Base-by-base conservation (phyloP, 192 early-diverging fungal genomes). In the Hyaloraphidium curvatum region DNA sequence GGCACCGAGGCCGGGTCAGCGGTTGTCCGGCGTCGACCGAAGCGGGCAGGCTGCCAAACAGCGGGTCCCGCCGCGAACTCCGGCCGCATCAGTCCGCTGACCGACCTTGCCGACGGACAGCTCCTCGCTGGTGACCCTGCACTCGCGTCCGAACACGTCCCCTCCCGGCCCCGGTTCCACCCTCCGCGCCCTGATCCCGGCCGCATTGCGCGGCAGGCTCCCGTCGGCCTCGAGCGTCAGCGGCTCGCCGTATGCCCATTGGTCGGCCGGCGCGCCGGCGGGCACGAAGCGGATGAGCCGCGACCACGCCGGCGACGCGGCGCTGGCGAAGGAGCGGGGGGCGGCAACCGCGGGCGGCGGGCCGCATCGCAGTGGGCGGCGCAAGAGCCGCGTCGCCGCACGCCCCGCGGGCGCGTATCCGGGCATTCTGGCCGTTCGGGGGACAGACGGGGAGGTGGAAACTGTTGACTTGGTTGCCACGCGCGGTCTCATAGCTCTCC, bases 171-270 rank as follows among this genome's bases (percentile, higher is more conserved):
- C 14, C 4, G 17, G 17, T 21, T 48, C 43, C 23, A 48, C 23
- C 7, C 14, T 25, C 7, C 43, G 11, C 5, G 43, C 43, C 19
- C 25, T 25, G 23, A 11, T 7, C 43, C 25, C 25, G 43, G 14
- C 43, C 7, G 25, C n/a, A n/a, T n/a, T 48, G 43, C 17, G 23
- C 14, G 7, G 7, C 43, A 48, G 43, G 14, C 25, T 25, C 7
- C 43, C 43, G 7, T 19, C 7, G 23, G 5, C 11, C 14, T 14
- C 25, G 43, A 48, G 43, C 11, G 43, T 22, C 7, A 19, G 17
- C 25, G 43, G 43, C 43, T 48, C 43, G 14, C 43, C 43, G 7
- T 21, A 48, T n/a, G n/a, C n/a, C n/a, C n/a, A n/a, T n/a, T n/a
- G n/a, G 43, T 48, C 14, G 19, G 25, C 19, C 19, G 5, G 23